phyloP scores from a whole-genome alignment of 345 rosid species.

The Aquilaria malaccensis region DNA sequence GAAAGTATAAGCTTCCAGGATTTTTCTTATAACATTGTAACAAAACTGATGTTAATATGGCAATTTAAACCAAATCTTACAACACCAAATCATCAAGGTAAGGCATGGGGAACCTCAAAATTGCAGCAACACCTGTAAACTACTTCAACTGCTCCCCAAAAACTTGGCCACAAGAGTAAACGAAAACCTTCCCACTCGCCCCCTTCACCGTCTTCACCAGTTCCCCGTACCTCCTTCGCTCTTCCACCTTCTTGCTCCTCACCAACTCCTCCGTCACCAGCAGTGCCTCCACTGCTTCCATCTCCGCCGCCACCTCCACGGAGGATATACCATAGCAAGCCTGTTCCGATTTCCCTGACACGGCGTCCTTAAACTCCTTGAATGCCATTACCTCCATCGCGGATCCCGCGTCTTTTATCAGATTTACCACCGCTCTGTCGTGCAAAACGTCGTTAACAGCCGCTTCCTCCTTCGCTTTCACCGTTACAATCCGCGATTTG shows the following conservation, averaged over 20 bases:
- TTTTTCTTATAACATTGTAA: no score
- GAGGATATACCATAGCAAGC: conserved; percentile 14
- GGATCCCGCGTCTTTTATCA: conserved; percentile 9
- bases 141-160: conserved; percentile 6
- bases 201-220: conserved; percentile 17
- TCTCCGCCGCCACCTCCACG: conserved; percentile 9
- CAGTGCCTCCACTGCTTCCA: conserved; percentile 11
- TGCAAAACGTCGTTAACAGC: conserved; percentile 8
- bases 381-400: conserved; percentile 9
- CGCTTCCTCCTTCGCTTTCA: background rate
- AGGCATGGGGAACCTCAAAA: no score
- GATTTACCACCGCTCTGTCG: background rate
- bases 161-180: conserved; percentile 8
- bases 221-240: conserved; percentile 3
- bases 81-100: no score
- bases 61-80: no score
- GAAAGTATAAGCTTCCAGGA: no score
- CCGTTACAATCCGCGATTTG: conserved; percentile 7
- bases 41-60: no score
- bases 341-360: background rate
- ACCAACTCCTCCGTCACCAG: conserved; percentile 16
- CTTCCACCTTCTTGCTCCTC: background rate
- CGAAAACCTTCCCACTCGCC: conserved; percentile 10
- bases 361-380: conserved; percentile 9
- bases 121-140: no score